Evolutionary conservation across 257 asterid genomes (phyloP).

Genomic region (Ilex asprella): DNA sequence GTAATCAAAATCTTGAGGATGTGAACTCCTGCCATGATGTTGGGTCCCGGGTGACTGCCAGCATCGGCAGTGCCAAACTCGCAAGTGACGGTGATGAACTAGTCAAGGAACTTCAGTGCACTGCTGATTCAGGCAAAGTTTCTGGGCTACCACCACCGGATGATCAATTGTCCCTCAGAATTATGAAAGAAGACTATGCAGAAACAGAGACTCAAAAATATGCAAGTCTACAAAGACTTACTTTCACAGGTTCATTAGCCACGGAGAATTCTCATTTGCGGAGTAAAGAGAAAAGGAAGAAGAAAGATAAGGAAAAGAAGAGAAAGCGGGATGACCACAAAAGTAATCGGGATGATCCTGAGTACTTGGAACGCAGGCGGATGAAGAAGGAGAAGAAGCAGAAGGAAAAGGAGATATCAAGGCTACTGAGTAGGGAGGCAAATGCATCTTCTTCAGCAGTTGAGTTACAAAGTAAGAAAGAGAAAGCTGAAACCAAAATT

Average conservation of each 20-base stretch:
- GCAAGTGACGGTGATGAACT: conserved; percentile 54
- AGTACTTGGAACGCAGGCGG: conserved; percentile 51
- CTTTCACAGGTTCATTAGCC: conserved; percentile 11
- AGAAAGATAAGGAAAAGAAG: conserved; percentile 48
- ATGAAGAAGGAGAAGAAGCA: conserved; percentile 82
- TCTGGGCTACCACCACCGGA: conserved; percentile 25
- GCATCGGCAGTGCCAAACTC: conserved; percentile 84
- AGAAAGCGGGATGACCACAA: conserved; percentile 36
- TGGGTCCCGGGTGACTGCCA: conserved; percentile 88
- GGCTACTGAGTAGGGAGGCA: conserved; percentile 41
- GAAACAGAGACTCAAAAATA: conserved; percentile 33
- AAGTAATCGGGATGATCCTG: conserved; percentile 36
- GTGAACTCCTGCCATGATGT: conserved; percentile 83
- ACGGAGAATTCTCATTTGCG: conserved; percentile 13
- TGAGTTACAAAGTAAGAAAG: conserved; percentile 25
- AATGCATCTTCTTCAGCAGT: conserved; percentile 17
- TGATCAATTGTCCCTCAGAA: conserved; percentile 26
- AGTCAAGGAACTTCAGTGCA: conserved; percentile 78
- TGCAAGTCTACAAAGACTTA: conserved; percentile 27
- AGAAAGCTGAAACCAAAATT: conserved; percentile 12
- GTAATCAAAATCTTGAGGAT: conserved; percentile 71
- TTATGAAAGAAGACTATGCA: conserved; percentile 19
- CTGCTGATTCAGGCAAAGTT: conserved; percentile 89
- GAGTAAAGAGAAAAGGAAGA: conserved; percentile 32
- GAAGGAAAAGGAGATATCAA: conserved; percentile 79